Base-by-base conservation (phyloP, 106 monocot genomes). In the Dendrobium officinale region DNA sequence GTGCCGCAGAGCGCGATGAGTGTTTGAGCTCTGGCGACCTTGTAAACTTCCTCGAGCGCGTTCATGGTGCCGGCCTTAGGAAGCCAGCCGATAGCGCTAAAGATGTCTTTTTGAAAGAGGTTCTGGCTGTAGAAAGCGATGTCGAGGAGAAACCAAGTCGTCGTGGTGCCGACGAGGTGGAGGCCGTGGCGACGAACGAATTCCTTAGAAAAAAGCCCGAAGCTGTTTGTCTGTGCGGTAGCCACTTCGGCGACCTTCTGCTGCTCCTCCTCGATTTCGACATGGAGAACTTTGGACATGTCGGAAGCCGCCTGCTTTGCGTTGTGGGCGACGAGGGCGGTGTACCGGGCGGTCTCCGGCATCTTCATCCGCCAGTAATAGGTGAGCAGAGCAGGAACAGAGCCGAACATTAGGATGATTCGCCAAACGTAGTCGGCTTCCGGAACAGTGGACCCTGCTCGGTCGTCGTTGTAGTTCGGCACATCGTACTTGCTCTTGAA, bases 81-180 rank as follows among this genome's bases (percentile, higher is more conserved):
- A 4, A 91, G 86, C 90, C 90, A 91, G 6, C 84, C 77, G 81
- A 91, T 41, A 6, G 83, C 77, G 26, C 67, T 79, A 78, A 88
- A 91, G 55, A 91, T 90, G 83, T 90, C 90, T 68, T 90, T 90
- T 79, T 90, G 90, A 79, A 90, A 90, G 29, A 90, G 85, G 80
- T 84, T 91, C 75, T 88, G 88, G 24, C 83, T 84, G 79, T 91
- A 91, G 59, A 91, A 91, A 8, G 90, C 83, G 55, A 91, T 88
- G 81, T 91, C 90, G 17, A 91, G 84, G 49, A 88, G 17, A 84
- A 91, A 90, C 90, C 90, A 90, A 4, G 84, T 82, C 24, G 64
- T 67, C 8, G 85, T 51, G 0, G 90, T 88, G 56, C 90, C 90
- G 17, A 88, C 45, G 6, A 90, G 85, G 44, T 90, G 90, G 6